phyloP scores from a whole-genome alignment of 345 rosid genomes.

The Streptanthus diversifolius region DNA sequence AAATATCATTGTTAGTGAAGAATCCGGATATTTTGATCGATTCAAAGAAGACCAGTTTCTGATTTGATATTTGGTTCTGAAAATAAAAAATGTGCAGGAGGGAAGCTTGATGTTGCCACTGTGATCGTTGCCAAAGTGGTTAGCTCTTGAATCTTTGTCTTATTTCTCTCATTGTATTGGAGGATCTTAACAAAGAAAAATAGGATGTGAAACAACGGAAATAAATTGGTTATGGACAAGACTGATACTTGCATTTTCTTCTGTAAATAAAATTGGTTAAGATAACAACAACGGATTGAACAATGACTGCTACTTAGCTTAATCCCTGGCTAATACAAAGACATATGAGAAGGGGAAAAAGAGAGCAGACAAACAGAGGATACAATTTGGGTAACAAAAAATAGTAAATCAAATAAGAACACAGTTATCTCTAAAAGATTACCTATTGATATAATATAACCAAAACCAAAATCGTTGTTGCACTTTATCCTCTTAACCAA shows the following conservation, averaged over 20 bases:
- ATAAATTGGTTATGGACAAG: too few species aligned
- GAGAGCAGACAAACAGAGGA: background rate
- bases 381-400: background rate
- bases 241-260: too few species aligned
- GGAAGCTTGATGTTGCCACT: constrained; percentile 85
- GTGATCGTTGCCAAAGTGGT: constrained; percentile 65
- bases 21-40: background rate
- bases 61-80: constrained; percentile 12
- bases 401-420: too few species aligned
- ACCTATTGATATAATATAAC: too few species aligned
- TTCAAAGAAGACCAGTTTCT: background rate
- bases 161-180: background rate
- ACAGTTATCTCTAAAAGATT: too few species aligned
- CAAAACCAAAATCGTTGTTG: too few species aligned
- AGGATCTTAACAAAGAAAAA: too few species aligned
- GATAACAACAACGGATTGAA: constrained; percentile 13
- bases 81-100: constrained; percentile 56
- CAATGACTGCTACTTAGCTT: background rate
- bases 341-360: background rate
- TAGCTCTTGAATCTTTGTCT: constrained; percentile 29
- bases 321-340: background rate
- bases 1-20: background rate
- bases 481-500: too few species aligned
- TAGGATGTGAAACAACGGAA: too few species aligned
- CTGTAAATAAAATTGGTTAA: constrained; percentile 40